Evolutionary conservation across 345 rosid species (phyloP), one percentile per base, ranked within the genome.

Genomic region (Eucalyptus microcorys): DNA sequence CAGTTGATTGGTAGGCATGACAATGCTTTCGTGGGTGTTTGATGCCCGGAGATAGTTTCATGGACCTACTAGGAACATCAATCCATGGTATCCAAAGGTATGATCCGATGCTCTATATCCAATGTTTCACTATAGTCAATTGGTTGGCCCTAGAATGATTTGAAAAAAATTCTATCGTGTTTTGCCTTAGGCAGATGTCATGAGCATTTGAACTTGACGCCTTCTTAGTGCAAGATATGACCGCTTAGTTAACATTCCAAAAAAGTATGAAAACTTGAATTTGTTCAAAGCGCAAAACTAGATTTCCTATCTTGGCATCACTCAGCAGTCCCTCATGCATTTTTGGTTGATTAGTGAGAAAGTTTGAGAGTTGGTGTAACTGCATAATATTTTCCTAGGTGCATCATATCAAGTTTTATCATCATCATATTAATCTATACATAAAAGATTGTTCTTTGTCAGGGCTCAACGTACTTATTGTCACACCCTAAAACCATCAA

Each of bases 11-110:
- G n/a, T 87, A 90, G 91, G 93, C 48, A 37, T 92, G 87, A 90
- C 93, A 81, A 92, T 93, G 95, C 91, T 94, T 27, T 95, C 96
- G 94, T 92, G 94, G 96, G 27, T 89, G 14, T 40, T 93, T 79
- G 95, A 93, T 89, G 95, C 94, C 3, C 91, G 93, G 87, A 93
- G 88, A 91, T 95, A 93, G 95, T 95, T 95, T 86, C 91, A 92
- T 86, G 97, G 95, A 61, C 97, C 95, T 85, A 95, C 93, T 49
- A 90, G 94, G 89, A 94, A 94, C 89, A 93, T 93, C 76, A 92
- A 93, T 64, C 45, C 83, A 47, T 91, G 59, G 43, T 92, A 94
- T 9, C 91, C 49, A 16, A 90, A 91, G 45, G 90, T 88, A 43
- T 91, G 89, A 50, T 30, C 6, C 5, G 42, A 68, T 68, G 79